Base-by-base conservation (phyloP, 192 early-diverging fungal species). In the Geranomyces michiganensis region DNA sequence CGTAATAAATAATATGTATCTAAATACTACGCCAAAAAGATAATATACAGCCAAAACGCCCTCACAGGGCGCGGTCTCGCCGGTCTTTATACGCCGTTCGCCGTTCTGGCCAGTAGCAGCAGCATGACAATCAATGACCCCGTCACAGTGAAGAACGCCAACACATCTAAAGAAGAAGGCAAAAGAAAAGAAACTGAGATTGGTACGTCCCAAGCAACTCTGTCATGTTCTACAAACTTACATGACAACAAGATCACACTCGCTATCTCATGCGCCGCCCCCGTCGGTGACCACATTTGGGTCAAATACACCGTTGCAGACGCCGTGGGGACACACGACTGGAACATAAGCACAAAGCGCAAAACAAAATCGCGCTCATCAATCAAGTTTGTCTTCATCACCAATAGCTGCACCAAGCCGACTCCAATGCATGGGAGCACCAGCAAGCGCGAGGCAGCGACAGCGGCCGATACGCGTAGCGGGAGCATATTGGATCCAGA, bases 311-410 rank as follows among this genome's bases (percentile, higher is more conserved):
- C 75, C 13, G 67, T 74, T 27, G 78, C 73, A 2, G 47, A 44
- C n/a, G 78, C 78, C 24, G 75, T 80, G 8, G 78, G 78, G 36
- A 68, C 58, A 49, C 71, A 73, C 26, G 78, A 62, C 48, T 73
- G 56, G 36, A 77, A 62, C 78, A 79, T 79, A 26, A 80, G 56
- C 4, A 80, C 71, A 65, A 80, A 80, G 48, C 74, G 59, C 22
- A 80, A 62, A 29, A 80, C 77, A 30, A 68, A 78, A n/a, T 72
- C 75, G 27, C 36, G 12, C 44, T 14, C 26, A 26, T 46, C 66
- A 32, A 77, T 74, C 22, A 62, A 26, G 10, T 10, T 41, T 5
- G 46, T 49, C 14, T 41, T n/a, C 1, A 15, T 22, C 14, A 63
- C 60, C 30, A 76, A 68, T 36, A 71, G 32, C 75, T 77, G 67